Percentiles rank a stretch among this genome's conserved stretches.
Conservation (phyloP, 495 filamentous ascomycete genomes). For the Mytilinidion resinicola region DNA sequence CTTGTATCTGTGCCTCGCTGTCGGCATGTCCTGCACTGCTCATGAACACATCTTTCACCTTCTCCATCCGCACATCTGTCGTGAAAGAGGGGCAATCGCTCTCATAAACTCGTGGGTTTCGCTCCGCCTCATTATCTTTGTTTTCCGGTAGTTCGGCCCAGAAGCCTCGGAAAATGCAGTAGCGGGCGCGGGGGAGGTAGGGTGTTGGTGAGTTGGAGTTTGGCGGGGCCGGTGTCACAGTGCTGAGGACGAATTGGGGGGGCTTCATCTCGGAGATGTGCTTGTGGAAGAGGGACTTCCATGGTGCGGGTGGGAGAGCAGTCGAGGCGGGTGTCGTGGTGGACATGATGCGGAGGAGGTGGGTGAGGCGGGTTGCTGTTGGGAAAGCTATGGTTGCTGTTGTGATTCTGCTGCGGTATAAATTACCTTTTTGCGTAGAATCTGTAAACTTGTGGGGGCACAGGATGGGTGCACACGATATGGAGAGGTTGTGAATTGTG, state of each 20-base stretch:
- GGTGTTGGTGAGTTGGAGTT: conserved; percentile 18
- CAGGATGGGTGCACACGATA: too few species aligned
- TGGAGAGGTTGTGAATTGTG: too few species aligned
- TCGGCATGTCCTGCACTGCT: conserved; percentile 33
- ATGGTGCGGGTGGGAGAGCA: conserved; percentile 44
- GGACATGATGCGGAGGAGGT: conserved; percentile 23
- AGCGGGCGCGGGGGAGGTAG: conserved; percentile 54
- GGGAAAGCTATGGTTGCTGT: conserved; percentile 21
- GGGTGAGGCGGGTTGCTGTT: conserved; percentile 15
- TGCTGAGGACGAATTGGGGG: conserved; percentile 67
- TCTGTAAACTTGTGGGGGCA: neutral
- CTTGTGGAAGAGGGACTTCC: conserved; percentile 60
- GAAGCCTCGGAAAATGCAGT: conserved; percentile 75
- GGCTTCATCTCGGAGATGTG: conserved; percentile 56
- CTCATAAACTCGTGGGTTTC: conserved; percentile 62
- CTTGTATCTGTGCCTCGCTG: conserved; percentile 36
- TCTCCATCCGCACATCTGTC: conserved; percentile 81
- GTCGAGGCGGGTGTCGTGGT: conserved; percentile 16
- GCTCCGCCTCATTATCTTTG: conserved; percentile 56
- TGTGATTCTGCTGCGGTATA: neutral
- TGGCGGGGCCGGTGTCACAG: conserved; percentile 46
- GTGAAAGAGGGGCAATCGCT: conserved; percentile 77
- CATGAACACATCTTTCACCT: conserved; percentile 61
- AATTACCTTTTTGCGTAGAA: neutral
- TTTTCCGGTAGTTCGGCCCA: conserved; percentile 65